These are phyloP conservation scores for Tricholoma furcatifolium DNA, from an alignment of 768 basidiomycete species.

Conservation along the genomic window DNA sequence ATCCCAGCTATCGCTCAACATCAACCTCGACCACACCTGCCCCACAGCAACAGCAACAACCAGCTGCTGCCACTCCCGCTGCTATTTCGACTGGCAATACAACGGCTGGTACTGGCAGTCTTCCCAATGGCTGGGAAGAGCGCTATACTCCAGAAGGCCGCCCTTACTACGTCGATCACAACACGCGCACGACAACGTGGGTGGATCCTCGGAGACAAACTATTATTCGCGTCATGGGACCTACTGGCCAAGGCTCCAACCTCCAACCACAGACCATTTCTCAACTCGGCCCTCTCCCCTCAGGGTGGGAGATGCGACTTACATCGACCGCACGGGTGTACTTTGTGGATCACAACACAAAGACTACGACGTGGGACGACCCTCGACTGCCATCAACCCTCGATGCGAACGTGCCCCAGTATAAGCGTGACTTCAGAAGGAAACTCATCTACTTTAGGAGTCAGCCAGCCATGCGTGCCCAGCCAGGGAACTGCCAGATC, in stretches of 20 bases:
- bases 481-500: slow-evolving; percentile 98
- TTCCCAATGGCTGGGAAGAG: slow-evolving; percentile 99
- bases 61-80: slow-evolving; percentile 30
- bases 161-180: slow-evolving; percentile 99
- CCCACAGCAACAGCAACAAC: slow-evolving; percentile 17
- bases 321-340: slow-evolving; percentile 98
- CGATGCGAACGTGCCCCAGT: slow-evolving; percentile 97
- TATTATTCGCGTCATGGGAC: slow-evolving; percentile 94
- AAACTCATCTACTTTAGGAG: slow-evolving; percentile 99
- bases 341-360: slow-evolving; percentile 99
- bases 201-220: slow-evolving; percentile 98
- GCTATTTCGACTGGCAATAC: slow-evolving; percentile 45
- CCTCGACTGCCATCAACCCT: slow-evolving; percentile 93
- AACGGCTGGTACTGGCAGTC: slow-evolving; percentile 75
- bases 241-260: slow-evolving; percentile 82
- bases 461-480: slow-evolving; percentile 96
- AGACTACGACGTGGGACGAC: slow-evolving; percentile 99
- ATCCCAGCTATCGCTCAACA: slow-evolving; percentile 35
- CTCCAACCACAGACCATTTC: slow-evolving; percentile 95
- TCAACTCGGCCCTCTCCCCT: slow-evolving; percentile 94
- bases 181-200: slow-evolving; percentile 99
- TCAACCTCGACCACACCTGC: slow-evolving; percentile 19
- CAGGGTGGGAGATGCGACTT: slow-evolving; percentile 99
- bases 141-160: slow-evolving; percentile 97
- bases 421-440: slow-evolving; percentile 98